Evolutionary conservation across 768 basidiomycete species (phyloP).

Genomic region (Tulasnella sp.): DNA sequence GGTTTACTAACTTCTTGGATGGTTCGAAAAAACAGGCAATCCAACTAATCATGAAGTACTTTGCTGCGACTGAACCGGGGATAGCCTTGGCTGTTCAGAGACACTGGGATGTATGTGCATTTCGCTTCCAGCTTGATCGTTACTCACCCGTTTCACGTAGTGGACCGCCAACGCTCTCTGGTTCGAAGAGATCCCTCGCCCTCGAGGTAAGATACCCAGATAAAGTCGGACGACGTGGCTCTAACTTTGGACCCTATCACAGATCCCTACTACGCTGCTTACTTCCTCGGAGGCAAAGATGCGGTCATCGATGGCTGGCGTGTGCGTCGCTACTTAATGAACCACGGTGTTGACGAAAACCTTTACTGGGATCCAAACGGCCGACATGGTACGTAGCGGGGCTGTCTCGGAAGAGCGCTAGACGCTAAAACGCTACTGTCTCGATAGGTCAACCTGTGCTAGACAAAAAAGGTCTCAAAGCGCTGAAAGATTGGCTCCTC

Average conservation of each 20-base stretch:
- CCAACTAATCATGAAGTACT: conserved; percentile 82
- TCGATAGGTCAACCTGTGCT: conserved; percentile 11
- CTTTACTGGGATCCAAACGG: conserved; percentile 66
- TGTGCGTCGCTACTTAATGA: conserved; percentile 53
- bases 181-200: conserved; percentile 87
- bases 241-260: too few relatives aligned
- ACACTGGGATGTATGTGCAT: conserved; percentile 58
- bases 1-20: too few relatives aligned
- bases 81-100: conserved; percentile 82
- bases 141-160: conserved; percentile 34
- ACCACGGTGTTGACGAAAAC: conserved; percentile 72
- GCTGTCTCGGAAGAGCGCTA: background rate
- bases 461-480: background rate
- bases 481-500: background rate
- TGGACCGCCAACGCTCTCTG: conserved; percentile 89
- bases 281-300: conserved; percentile 84
- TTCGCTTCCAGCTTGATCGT: conserved; percentile 34
- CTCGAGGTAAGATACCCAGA: conserved; percentile 40
- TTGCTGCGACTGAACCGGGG: conserved; percentile 85
- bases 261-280: conserved; percentile 66
- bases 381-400: conserved; percentile 52
- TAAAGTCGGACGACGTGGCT: too few relatives aligned
- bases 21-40: conserved; percentile 63
- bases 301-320: conserved; percentile 72
- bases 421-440: background rate